Evolutionary conservation across 768 basidiomycete species (phyloP).

Genomic region (Holtermanniella nyarrowii): DNA sequence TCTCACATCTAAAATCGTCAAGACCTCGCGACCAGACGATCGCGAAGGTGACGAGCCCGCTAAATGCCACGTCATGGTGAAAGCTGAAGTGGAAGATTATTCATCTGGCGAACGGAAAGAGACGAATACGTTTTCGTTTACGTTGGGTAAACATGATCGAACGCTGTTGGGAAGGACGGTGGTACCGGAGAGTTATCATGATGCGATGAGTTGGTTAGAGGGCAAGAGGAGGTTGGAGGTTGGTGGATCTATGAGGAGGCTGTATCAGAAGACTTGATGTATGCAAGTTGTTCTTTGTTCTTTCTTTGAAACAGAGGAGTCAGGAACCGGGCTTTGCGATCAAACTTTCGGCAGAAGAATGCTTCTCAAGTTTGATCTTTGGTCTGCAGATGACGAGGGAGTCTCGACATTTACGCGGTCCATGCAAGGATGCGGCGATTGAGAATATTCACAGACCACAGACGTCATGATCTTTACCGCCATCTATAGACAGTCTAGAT

Average conservation of each 20-base stretch:
- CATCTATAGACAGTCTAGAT: no score
- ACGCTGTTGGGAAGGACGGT: conserved; percentile 31
- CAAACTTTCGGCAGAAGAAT: no score
- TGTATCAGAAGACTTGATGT: conserved; percentile 20
- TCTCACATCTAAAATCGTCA: conserved; percentile 58
- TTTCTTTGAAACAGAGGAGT: no score
- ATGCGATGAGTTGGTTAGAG: conserved; percentile 78
- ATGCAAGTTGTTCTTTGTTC: no score
- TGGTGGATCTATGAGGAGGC: conserved; percentile 54
- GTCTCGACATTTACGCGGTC: no score
- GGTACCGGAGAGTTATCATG: conserved; percentile 42
- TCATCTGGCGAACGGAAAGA: conserved; percentile 48
- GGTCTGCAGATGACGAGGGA: no score
- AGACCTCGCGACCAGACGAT: conserved; percentile 47
- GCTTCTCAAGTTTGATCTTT: no score
- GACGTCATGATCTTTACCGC: no score
- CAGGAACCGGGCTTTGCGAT: no score
- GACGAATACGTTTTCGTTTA: conserved; percentile 39
- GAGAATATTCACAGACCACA: no score
- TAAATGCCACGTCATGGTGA: conserved; percentile 37
- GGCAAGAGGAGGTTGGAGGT: conserved; percentile 61
- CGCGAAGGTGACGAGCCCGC: conserved; percentile 21
- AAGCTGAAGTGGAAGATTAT: conserved; percentile 45
- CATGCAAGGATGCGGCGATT: no score
- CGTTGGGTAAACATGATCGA: conserved; percentile 15